phyloP scores from a whole-genome alignment of 495 filamentous ascomycete genomes.

The Cercophora scortea region DNA sequence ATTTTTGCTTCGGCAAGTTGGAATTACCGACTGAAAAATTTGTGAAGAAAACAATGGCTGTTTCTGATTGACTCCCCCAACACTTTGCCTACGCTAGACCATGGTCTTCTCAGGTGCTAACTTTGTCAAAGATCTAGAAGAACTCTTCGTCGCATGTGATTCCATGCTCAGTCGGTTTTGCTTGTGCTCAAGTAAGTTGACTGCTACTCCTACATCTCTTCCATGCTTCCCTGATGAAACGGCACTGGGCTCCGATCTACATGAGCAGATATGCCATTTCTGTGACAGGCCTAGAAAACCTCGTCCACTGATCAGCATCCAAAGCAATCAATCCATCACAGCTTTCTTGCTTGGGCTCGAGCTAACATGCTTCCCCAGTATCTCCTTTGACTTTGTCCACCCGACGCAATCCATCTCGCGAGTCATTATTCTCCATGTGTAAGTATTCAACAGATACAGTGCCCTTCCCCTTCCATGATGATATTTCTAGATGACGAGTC shows the following conservation, averaged over 20 bases:
- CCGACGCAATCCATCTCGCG: neutral
- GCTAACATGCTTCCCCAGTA: slow-evolving; percentile 10
- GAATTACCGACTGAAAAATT: slow-evolving; percentile 99
- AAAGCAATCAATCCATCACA: slow-evolving; percentile 16
- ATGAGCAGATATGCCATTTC: slow-evolving; percentile 85
- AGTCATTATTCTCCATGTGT: neutral
- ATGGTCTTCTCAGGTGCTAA: slow-evolving; percentile 6
- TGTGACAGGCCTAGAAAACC: slow-evolving; percentile 99
- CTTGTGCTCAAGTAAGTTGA: slow-evolving; percentile 11
- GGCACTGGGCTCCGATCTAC: slow-evolving; percentile 99
- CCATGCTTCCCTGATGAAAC: slow-evolving; percentile 69
- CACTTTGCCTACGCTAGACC: neutral
- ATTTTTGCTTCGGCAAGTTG: slow-evolving; percentile 80
- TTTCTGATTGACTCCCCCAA: slow-evolving; percentile 57
- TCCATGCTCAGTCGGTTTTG: too few species aligned
- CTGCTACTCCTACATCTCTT: slow-evolving; percentile 6
- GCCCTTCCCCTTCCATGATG: slow-evolving; percentile 44
- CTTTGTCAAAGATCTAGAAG: neutral
- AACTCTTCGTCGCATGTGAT: too few species aligned
- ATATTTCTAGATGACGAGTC: slow-evolving; percentile 79
- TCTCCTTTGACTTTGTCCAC: neutral
- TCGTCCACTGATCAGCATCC: slow-evolving; percentile 81
- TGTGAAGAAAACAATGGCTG: slow-evolving; percentile 84
- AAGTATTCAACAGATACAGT: slow-evolving; percentile 4
- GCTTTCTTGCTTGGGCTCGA: neutral